These are phyloP conservation scores for Monilinia fructicola DNA, from an alignment of 2,329 filamentous ascomycete species.

Conservation along the genomic window DNA sequence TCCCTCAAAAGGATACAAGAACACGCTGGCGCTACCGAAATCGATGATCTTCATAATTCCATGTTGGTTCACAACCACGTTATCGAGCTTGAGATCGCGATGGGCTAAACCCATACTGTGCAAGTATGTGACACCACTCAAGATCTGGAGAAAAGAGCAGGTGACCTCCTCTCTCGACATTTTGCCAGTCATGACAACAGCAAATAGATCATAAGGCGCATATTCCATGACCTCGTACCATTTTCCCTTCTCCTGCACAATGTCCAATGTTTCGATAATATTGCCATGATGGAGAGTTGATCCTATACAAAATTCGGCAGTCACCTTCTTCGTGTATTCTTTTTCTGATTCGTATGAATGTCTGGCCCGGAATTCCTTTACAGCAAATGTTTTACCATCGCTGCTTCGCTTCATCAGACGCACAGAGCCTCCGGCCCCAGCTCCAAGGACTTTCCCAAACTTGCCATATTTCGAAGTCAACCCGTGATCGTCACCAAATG, in stretches of 20 bases:
- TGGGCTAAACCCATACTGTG: slow-evolving; percentile 95
- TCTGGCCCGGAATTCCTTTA: slow-evolving; percentile 91
- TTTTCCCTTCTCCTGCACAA: slow-evolving; percentile 86
- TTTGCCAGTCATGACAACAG: slow-evolving; percentile 97
- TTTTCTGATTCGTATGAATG: slow-evolving; percentile 92
- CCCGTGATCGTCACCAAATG: slow-evolving; percentile 92
- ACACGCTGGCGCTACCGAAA: slow-evolving; percentile 96
- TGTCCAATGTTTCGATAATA: slow-evolving; percentile 96
- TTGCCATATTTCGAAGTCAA: slow-evolving; percentile 92
- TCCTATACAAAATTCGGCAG: slow-evolving; percentile 96
- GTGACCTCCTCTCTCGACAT: slow-evolving; percentile 90
- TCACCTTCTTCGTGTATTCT: slow-evolving; percentile 97
- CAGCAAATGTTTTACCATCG: slow-evolving; percentile 91
- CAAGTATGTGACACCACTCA: slow-evolving; percentile 90
- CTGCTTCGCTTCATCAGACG: slow-evolving; percentile 90
- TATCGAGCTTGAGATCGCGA: slow-evolving; percentile 93
- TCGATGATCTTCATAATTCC: slow-evolving; percentile 99
- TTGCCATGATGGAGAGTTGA: slow-evolving; percentile 97
- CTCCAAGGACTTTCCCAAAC: slow-evolving; percentile 88
- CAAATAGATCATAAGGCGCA: slow-evolving; percentile 92
- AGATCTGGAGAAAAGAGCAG: slow-evolving; percentile 89
- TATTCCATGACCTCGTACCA: slow-evolving; percentile 99
- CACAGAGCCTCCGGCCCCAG: slow-evolving; percentile 91
- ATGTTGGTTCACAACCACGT: slow-evolving; percentile 92
- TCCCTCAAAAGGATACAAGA: slow-evolving; percentile 94